Base-by-base conservation (phyloP, 148 eudicot genomes). In the Cornus suecica region DNA sequence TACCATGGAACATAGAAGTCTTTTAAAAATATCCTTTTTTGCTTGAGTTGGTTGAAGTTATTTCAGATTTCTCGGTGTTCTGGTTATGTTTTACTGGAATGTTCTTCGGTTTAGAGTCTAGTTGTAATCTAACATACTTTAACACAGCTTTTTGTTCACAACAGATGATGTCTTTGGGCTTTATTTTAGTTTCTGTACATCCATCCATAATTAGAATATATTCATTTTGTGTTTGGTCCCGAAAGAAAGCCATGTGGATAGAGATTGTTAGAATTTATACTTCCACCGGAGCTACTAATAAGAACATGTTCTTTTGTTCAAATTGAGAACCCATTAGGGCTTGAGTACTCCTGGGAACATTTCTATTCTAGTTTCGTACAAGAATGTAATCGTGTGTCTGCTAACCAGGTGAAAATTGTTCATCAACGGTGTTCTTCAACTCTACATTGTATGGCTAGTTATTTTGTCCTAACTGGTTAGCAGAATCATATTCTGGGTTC, bases 1-100 rank as follows among this genome's bases (percentile, higher is more conserved):
- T 18, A 93, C 98, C 11, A 74, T 75, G 90, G 93, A 96, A 79
- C 99, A 96, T 76, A 92, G 85, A 65, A 93, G 85, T 81, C 84
- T 96, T 76, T 82, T 96, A 74, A 91, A 88, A 78, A 93, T 96
- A 96, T 96, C 99, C 99, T 96, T 90, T 88, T 58, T 61, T 9
- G 2, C 25, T 68, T 27, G 26, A 56, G 16, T 30, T 67, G 20
- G 16, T 27, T 69, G 23, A 28, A 65, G 56, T 45, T 73, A 14
- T 54, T 26, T 22, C 65, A 64, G 25, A 22, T 45, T 74, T 22
- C 62, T 26, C 62, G 0, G 26, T 61, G 37, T 72, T 61, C 62
- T 62, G 68, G 23, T 73, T 63, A 58, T 34, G 68, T 3, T 14
- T 37, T 60, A 15, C 66, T 60, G 29, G 76, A 73, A 25, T 8